Evolutionary conservation across 2,329 filamentous ascomycete species (phyloP).

Genomic region (Simplicillium aogashimaense): DNA sequence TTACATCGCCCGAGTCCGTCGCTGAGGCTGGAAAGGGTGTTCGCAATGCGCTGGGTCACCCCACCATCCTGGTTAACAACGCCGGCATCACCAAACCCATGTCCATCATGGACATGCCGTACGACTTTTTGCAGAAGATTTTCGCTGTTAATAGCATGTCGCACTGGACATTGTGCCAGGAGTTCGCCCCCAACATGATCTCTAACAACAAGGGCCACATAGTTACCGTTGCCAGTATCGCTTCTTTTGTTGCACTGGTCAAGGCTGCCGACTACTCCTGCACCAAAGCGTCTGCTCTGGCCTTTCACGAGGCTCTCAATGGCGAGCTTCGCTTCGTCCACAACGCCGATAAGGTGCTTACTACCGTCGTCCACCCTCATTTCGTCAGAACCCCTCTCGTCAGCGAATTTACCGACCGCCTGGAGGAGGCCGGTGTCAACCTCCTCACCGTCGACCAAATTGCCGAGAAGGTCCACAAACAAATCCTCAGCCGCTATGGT

Average conservation of each 20-base stretch:
- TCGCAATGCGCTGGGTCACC: slow-evolving; percentile 40
- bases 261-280: slow-evolving; percentile 54
- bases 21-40: slow-evolving; percentile 34
- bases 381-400: slow-evolving; percentile 10
- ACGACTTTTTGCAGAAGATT: slow-evolving; percentile 42
- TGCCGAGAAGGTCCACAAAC: slow-evolving; percentile 26
- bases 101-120: background rate
- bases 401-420: slow-evolving; percentile 7
- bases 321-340: slow-evolving; percentile 45
- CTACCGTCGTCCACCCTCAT: slow-evolving; percentile 46
- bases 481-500: slow-evolving; percentile 28
- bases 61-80: slow-evolving; percentile 59
- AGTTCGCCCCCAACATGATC: slow-evolving; percentile 55
- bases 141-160: slow-evolving; percentile 57
- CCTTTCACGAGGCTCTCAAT: slow-evolving; percentile 53
- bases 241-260: slow-evolving; percentile 45
- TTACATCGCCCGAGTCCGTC: slow-evolving; percentile 43
- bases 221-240: slow-evolving; percentile 55
- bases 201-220: slow-evolving; percentile 54
- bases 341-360: slow-evolving; percentile 47
- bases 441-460: slow-evolving; percentile 17
- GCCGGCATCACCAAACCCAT: slow-evolving; percentile 39
- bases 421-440: slow-evolving; percentile 12
- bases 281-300: slow-evolving; percentile 49
- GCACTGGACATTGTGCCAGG: slow-evolving; percentile 49